Evolutionary conservation across 352 stramenopile genomes (phyloP).

Genomic region (Phytophthora agathidicida): DNA sequence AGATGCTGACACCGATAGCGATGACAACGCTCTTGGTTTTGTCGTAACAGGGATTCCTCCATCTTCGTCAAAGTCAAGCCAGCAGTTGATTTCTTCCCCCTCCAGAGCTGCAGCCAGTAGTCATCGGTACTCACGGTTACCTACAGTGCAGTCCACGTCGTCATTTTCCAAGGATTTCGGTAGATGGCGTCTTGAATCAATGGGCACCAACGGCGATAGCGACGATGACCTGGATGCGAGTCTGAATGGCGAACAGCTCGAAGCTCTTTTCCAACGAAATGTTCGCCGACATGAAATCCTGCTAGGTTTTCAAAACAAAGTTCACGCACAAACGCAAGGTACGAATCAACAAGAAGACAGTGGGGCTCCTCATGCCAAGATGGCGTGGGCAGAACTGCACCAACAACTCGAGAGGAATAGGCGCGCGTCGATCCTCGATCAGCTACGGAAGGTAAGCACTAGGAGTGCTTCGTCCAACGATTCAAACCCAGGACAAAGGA

Average conservation of each 20-base stretch:
- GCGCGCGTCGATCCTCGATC: background rate
- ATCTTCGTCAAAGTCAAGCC: conserved; percentile 11
- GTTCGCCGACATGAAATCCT: conserved; percentile 68
- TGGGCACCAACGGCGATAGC: conserved; percentile 23
- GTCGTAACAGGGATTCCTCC: conserved; percentile 24
- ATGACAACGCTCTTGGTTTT: conserved; percentile 46
- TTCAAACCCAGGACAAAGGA: background rate
- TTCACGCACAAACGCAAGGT: conserved; percentile 9
- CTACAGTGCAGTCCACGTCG: background rate
- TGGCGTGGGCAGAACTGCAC: conserved; percentile 48
- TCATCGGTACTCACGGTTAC: conserved; percentile 28
- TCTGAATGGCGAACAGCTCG: conserved; percentile 50
- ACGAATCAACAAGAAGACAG: conserved; percentile 7
- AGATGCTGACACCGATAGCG: conserved; percentile 14
- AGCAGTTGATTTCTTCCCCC: background rate
- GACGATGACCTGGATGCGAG: conserved; percentile 42
- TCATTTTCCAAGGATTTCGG: conserved; percentile 1
- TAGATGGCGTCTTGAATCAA: conserved; percentile 25
- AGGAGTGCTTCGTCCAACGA: conserved; percentile 5
- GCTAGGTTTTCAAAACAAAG: conserved; percentile 43
- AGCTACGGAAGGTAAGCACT: background rate
- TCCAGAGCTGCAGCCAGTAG: conserved; percentile 17
- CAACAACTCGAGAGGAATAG: conserved; percentile 43
- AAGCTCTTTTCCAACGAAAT: conserved; percentile 69
- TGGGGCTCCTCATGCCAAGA: conserved; percentile 5